phyloP scores from a whole-genome alignment of 768 basidiomycete species.

The Boletus bicolor region DNA sequence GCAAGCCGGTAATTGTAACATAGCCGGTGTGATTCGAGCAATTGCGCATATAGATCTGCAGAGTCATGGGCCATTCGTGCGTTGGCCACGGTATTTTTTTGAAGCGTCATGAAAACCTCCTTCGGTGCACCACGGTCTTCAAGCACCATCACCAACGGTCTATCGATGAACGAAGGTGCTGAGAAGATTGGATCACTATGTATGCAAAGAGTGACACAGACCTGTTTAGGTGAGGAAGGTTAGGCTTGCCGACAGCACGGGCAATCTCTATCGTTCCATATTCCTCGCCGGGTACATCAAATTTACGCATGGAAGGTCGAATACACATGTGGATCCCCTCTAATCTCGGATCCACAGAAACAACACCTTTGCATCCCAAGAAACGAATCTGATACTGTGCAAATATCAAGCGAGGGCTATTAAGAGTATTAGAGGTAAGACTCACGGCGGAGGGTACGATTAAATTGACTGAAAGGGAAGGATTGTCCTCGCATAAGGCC shows the following conservation, averaged over 20 bases:
- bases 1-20: slow-evolving; percentile 48
- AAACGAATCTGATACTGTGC: slow-evolving; percentile 78
- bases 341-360: slow-evolving; percentile 57
- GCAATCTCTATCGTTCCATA: slow-evolving; percentile 73
- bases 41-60: slow-evolving; percentile 41
- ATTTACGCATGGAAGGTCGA: slow-evolving; percentile 74
- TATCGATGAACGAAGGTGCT: slow-evolving; percentile 24
- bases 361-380: slow-evolving; percentile 80
- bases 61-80: slow-evolving; percentile 61
- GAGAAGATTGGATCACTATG: neutral
- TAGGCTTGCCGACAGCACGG: slow-evolving; percentile 56
- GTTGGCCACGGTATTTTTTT: slow-evolving; percentile 53
- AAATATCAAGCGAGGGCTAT: neutral
- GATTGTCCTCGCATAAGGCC: slow-evolving; percentile 45
- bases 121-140: slow-evolving; percentile 68
- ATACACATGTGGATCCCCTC: slow-evolving; percentile 64
- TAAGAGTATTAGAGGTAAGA: neutral
- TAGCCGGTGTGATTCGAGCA: slow-evolving; percentile 50
- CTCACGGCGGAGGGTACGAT: slow-evolving; percentile 62
- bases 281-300: slow-evolving; percentile 46
- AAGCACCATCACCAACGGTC: slow-evolving; percentile 72
- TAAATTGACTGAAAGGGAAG: slow-evolving; percentile 30
- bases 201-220: slow-evolving; percentile 37
- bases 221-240: slow-evolving; percentile 70
- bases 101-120: slow-evolving; percentile 59